Conservation (phyloP, 2,329 filamentous ascomycete species). For the Colletotrichum aenigma region DNA sequence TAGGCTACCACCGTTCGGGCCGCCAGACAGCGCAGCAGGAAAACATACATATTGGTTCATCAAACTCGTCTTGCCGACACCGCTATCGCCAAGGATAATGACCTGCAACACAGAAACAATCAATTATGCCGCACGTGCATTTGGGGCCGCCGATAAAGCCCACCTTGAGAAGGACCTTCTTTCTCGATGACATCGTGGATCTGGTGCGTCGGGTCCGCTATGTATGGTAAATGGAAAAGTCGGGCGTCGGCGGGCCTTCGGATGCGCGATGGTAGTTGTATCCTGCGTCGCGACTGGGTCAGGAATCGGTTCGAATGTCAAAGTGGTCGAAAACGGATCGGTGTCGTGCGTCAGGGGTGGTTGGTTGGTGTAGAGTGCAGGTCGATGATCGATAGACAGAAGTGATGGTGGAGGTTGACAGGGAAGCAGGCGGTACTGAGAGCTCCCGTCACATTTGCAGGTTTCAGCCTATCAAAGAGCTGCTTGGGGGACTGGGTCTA, state of each 20-base stretch:
- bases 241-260: neutral
- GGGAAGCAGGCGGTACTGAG: slow-evolving; percentile 21
- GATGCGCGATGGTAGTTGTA: neutral
- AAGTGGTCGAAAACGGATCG: slow-evolving; percentile 15
- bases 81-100: slow-evolving; percentile 98
- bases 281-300: slow-evolving; percentile 2
- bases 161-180: slow-evolving; percentile 93
- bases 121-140: slow-evolving; percentile 4
- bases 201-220: neutral
- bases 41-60: slow-evolving; percentile 99
- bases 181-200: slow-evolving; percentile 74
- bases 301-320: slow-evolving; percentile 1
- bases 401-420: slow-evolving; percentile 20
- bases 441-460: slow-evolving; percentile 18
- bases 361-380: slow-evolving; percentile 20
- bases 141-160: slow-evolving; percentile 14
- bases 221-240: neutral
- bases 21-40: neutral
- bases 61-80: slow-evolving; percentile 98
- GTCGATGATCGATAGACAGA: slow-evolving; percentile 17
- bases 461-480: slow-evolving; percentile 21
- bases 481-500: slow-evolving; percentile 9
- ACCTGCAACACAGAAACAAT: slow-evolving; percentile 63
- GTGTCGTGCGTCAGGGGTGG: slow-evolving; percentile 18
- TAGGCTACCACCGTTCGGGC: neutral